Conservation (phyloP, 1,284 basidiomycete species). For the Microbotryomycetes sp. region DNA sequence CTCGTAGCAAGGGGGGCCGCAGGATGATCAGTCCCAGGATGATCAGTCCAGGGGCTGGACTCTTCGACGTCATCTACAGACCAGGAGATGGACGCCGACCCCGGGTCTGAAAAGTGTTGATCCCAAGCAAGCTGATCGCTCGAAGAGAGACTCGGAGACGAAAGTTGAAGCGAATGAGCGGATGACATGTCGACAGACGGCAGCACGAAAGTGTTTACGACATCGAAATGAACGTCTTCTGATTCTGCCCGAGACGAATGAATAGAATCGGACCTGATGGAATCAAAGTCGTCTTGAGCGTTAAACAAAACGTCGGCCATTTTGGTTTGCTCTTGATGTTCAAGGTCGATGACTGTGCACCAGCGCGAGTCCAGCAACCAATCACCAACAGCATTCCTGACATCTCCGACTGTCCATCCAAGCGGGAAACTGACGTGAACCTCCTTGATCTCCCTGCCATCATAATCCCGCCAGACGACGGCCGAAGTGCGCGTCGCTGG, state of each 20-base stretch:
- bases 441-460: not conserved
- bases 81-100: too few relatives aligned
- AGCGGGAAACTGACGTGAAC: not conserved
- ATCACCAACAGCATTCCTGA: not conserved
- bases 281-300: not conserved
- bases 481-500: not conserved
- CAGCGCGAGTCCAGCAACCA: not conserved
- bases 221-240: not conserved
- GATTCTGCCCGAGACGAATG: too few relatives aligned
- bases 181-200: not conserved
- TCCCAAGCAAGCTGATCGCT: too few relatives aligned
- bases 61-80: too few relatives aligned
- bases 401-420: conserved; percentile 1
- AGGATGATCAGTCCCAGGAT: too few relatives aligned
- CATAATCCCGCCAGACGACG: not conserved
- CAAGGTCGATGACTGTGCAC: not conserved
- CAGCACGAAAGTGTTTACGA: not conserved
- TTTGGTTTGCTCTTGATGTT: not conserved
- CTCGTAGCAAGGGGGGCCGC: too few relatives aligned
- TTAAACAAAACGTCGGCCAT: not conserved
- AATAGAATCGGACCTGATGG: not conserved
- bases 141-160: not conserved
- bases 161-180: not conserved
- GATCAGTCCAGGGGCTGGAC: too few relatives aligned
- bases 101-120: too few relatives aligned